Evolutionary conservation across 768 basidiomycete species (phyloP).

Genomic region (Stropharia rugosoannulata): DNA sequence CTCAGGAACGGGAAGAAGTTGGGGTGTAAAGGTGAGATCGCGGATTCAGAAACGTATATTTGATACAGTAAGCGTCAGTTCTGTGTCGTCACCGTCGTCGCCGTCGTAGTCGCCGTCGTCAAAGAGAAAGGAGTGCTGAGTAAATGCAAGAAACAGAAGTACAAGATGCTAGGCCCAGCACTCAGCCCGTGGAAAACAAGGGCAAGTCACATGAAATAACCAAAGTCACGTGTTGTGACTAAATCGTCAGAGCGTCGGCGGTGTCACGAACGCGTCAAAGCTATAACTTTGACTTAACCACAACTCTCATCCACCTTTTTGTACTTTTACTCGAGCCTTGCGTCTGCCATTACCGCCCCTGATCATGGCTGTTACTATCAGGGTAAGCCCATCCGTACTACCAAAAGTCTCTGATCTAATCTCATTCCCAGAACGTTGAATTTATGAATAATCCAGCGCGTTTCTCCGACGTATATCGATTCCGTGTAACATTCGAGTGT

Average conservation of each 20-base stretch:
- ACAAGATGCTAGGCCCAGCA: constrained; percentile 12
- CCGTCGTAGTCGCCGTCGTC: constrained; percentile 21
- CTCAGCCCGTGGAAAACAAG: constrained; percentile 1
- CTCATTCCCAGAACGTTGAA: constrained; percentile 64
- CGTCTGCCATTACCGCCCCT: constrained; percentile 1
- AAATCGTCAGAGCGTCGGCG: not conserved
- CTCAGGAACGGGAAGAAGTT: constrained; percentile 18
- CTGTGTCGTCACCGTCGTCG: constrained; percentile 18
- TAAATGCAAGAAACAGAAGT: constrained; percentile 6
- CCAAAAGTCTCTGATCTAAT: not conserved
- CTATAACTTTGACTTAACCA: not conserved
- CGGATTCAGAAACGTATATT: not conserved
- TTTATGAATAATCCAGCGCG: constrained; percentile 92
- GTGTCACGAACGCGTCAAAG: constrained; percentile 10
- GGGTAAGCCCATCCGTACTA: constrained; percentile 39
- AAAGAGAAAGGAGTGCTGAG: constrained; percentile 12
- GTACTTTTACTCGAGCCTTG: constrained; percentile 4
- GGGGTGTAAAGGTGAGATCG: constrained; percentile 3
- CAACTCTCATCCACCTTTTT: not conserved
- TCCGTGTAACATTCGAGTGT: constrained; percentile 97
- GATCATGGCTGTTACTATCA: constrained; percentile 67
- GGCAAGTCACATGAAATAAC: not conserved
- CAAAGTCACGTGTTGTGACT: not conserved
- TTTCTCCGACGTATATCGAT: constrained; percentile 88
- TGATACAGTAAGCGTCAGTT: constrained; percentile 19